phyloP scores from a whole-genome alignment of 441 rosid genomes.

The Cnidoscolus chayamansa region DNA sequence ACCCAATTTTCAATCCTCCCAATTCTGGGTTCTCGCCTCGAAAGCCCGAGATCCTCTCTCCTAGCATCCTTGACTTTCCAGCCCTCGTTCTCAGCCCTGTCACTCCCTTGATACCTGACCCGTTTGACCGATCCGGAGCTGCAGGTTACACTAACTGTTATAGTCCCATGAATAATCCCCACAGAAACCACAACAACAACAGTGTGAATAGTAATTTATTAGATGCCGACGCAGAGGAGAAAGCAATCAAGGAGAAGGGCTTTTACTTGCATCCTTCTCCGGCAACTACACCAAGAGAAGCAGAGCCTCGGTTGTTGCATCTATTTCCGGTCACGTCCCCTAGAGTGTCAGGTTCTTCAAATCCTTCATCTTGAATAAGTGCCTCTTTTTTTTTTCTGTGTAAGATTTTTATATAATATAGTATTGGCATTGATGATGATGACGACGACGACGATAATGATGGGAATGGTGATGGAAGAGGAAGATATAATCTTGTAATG shows the following conservation, averaged over 20 bases:
- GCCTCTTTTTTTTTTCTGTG: conserved; percentile 12
- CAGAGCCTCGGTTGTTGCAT: conserved; percentile 76
- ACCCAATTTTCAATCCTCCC: conserved; percentile 45
- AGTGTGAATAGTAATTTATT: conserved; percentile 7
- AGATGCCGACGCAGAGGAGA: conserved; percentile 60
- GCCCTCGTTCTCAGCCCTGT: conserved; percentile 78
- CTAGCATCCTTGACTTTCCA: conserved; percentile 86
- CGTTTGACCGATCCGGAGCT: conserved; percentile 64
- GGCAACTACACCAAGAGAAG: conserved; percentile 58
- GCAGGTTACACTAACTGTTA: conserved; percentile 28
- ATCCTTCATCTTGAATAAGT: conserved; percentile 36
- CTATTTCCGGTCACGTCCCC: conserved; percentile 92
- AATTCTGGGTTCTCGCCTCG: conserved; percentile 57
- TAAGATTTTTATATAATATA: conserved; percentile 36
- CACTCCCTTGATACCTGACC: conserved; percentile 80
- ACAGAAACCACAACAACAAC: neutral
- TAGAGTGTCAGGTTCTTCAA: conserved; percentile 58
- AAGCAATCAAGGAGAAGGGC: conserved; percentile 74
- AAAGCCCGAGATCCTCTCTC: conserved; percentile 73
- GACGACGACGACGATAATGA: neutral
- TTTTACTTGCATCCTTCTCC: conserved; percentile 86
- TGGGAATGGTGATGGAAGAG: conserved; percentile 18
- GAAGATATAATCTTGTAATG: conserved; percentile 40
- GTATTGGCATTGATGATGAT: conserved; percentile 32
- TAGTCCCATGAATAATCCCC: conserved; percentile 20